Evolutionary conservation across 371 early-diverging fungal genomes (phyloP).

Genomic region (Quaeritorhiza haematococci): DNA sequence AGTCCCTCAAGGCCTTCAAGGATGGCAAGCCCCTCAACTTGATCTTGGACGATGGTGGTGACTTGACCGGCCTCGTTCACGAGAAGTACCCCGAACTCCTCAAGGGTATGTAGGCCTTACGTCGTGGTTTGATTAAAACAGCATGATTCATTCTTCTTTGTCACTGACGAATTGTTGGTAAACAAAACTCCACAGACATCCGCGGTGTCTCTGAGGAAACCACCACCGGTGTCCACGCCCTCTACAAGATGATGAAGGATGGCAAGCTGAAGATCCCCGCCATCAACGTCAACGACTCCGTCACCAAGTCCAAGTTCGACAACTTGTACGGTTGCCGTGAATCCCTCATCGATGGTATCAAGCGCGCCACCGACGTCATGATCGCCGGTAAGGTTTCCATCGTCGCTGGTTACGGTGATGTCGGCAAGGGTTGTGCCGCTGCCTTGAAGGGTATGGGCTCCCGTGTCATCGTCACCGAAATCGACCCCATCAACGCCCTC

Average conservation of each 20-base stretch:
- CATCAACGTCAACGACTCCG: conserved; percentile 99
- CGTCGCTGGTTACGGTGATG: conserved; percentile 99
- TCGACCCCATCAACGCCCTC: conserved; percentile 99
- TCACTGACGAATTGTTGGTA: too few species aligned
- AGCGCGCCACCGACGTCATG: conserved; percentile 99
- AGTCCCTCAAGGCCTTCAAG: conserved; percentile 87
- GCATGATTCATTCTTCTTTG: too few species aligned
- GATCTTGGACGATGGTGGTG: conserved; percentile 99
- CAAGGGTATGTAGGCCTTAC: conserved; percentile 31
- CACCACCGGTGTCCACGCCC: conserved; percentile 98
- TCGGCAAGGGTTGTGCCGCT: conserved; percentile 99
- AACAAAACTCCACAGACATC: conserved; percentile 51
- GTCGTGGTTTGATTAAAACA: too few species aligned
- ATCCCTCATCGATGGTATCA: conserved; percentile 98
- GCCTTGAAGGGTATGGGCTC: conserved; percentile 98
- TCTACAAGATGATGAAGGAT: conserved; percentile 95
- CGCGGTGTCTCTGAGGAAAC: conserved; percentile 98
- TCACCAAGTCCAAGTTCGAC: conserved; percentile 99
- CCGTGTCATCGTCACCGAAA: conserved; percentile 95
- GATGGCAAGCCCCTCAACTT: conserved; percentile 93
- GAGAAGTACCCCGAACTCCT: conserved; percentile 87
- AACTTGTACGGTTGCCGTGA: conserved; percentile 99
- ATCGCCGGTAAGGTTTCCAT: conserved; percentile 98
- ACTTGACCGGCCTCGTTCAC: conserved; percentile 94
- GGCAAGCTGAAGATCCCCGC: conserved; percentile 94